phyloP scores from a whole-genome alignment of 2,329 filamentous ascomycete genomes.

The Colletotrichum sp. region DNA sequence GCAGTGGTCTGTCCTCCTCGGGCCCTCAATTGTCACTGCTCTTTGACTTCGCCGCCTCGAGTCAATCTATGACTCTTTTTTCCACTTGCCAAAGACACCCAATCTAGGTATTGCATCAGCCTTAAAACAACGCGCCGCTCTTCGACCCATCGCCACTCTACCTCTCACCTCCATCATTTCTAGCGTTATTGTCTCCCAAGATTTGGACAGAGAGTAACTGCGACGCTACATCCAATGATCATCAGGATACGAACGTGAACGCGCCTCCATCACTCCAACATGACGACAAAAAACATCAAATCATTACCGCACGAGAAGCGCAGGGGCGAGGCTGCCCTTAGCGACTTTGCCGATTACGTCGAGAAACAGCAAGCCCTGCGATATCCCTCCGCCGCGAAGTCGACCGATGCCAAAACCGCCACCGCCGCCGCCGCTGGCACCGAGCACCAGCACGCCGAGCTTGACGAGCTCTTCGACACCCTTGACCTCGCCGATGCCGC shows the following conservation, averaged over 20 bases:
- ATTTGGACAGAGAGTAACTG: not conserved
- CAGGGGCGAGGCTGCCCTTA: conserved; percentile 87
- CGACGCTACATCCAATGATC: conserved; percentile 28
- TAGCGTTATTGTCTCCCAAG: not conserved
- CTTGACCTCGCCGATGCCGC: conserved; percentile 76
- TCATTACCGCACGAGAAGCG: conserved; percentile 78
- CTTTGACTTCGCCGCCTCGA: conserved; percentile 16
- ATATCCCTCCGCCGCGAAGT: conserved; percentile 51
- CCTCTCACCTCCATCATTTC: not conserved
- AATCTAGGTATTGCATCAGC: not conserved
- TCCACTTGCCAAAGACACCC: not conserved
- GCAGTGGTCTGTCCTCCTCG: not conserved
- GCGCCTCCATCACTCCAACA: conserved; percentile 34
- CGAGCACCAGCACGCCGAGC: conserved; percentile 77
- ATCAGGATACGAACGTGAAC: conserved; percentile 29
- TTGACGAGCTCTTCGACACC: conserved; percentile 91
- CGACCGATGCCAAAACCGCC: conserved; percentile 29
- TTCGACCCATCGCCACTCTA: not conserved
- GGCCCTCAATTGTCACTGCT: conserved; percentile 8
- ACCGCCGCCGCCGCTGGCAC: conserved; percentile 23
- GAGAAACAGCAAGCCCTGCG: conserved; percentile 87
- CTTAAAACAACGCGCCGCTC: not conserved
- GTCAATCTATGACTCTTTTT: conserved; percentile 20
- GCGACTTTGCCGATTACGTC: conserved; percentile 97
- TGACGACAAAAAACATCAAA: conserved; percentile 62